Base-by-base conservation (phyloP, 2,329 filamentous ascomycete genomes). In the Rhinocladiella similis region DNA sequence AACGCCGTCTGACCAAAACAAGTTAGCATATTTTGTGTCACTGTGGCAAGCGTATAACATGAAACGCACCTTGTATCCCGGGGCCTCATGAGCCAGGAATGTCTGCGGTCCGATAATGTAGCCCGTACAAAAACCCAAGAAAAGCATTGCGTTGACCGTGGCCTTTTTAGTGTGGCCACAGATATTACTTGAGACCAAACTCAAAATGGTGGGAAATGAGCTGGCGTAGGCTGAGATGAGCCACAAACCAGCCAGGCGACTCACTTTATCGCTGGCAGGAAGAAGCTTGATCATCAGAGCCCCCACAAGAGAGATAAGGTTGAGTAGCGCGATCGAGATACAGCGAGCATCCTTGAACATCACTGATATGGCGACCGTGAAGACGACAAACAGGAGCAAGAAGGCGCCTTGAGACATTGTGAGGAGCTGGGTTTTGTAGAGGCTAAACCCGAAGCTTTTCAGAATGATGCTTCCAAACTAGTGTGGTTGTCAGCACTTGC, bases 81-180 rank as follows among this genome's bases (percentile, higher is more conserved):
- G 76, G 5, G 74, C 74, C 57, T 78, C 68, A 6, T 64, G 62
- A 12, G 63, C 66, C 53, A 73, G 71, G 61, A 78, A 78, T 0
- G 75, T 68, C 61, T 77, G 75, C 9, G 76, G 75, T 0, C 74
- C 75, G 18, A 77, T 64, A 22, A 77, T 74, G 53, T 77, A 77
- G 3, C 74, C 75, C 5, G 72, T 63, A 36, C 72, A 73, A 59
- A 75, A 78, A 22, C 70, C 67, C 14, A 77, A 67, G 39, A 78
- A 73, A 7, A 73, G 70, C 10, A 80, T 60, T 0, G 76, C 76
- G 22, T 73, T 77, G 9, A 75, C 71, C 0, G 75, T 76, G 13
- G 76, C 73, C 53, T 76, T 75, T 63, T 80, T 80, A 2, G 76
- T 77, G 52, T 79, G 77, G 0, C 77, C 77, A 3, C 73, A 75